These are phyloP conservation scores for Lipomyces lipofer DNA, from an alignment of 805 yeast species.

Conservation along the genomic window DNA sequence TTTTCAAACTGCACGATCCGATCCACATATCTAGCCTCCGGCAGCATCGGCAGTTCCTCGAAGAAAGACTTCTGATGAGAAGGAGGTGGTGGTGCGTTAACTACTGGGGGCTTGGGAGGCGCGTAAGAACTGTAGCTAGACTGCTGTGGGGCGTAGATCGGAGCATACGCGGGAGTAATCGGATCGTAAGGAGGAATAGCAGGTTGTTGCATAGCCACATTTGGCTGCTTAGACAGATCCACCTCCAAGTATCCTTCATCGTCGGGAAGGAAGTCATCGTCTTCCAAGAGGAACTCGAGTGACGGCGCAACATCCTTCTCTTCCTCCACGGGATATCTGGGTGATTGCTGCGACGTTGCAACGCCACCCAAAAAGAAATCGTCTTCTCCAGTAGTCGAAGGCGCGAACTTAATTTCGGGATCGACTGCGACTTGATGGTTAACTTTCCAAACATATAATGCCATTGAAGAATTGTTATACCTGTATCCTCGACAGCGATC, in stretches of 20 bases:
- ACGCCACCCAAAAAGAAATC: constrained; percentile 1
- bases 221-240: background rate
- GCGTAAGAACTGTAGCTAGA: background rate
- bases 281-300: constrained; percentile 27
- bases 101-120: background rate
- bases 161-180: constrained; percentile 6
- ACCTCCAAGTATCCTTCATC: constrained; percentile 11
- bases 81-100: background rate
- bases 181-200: background rate
- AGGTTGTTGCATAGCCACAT: constrained; percentile 2
- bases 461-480: no score
- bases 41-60: constrained; percentile 19
- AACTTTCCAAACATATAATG: no score
- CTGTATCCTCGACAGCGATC: no score
- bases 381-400: no score
- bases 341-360: constrained; percentile 1
- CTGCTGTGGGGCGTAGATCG: constrained; percentile 1
- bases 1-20: constrained; percentile 17
- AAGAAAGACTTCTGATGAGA: constrained; percentile 15
- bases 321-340: no score
- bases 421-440: no score
- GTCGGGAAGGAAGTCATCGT: constrained; percentile 26
- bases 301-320: background rate
- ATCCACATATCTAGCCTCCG: constrained; percentile 12
- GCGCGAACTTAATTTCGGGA: no score